Conservation (phyloP, 768 basidiomycete genomes). For the Phylloporus sp. region DNA sequence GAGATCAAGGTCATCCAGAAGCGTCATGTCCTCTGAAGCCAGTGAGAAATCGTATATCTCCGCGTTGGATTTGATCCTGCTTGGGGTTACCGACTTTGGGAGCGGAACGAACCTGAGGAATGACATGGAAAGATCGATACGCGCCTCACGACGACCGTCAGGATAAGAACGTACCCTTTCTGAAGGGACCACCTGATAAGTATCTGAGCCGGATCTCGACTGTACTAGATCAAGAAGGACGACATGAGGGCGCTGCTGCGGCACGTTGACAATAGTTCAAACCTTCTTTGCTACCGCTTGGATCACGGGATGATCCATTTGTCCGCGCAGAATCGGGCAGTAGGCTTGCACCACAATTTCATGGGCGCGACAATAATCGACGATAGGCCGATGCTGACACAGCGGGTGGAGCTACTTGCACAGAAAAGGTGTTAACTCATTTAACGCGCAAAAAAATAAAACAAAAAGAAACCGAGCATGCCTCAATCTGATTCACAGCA, state of each 20-base stretch:
- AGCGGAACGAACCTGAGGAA: constrained; percentile 67
- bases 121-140: not conserved
- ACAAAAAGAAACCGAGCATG: constrained; percentile 22
- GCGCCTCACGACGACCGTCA: not conserved
- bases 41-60: constrained; percentile 77
- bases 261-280: constrained; percentile 8
- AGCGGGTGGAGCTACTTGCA: constrained; percentile 65
- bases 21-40: constrained; percentile 55
- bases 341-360: constrained; percentile 70
- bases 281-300: constrained; percentile 59
- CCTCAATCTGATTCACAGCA: constrained; percentile 81
- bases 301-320: constrained; percentile 51
- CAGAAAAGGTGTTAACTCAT: constrained; percentile 5
- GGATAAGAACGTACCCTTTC: constrained; percentile 51
- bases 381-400: constrained; percentile 78
- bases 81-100: constrained; percentile 72
- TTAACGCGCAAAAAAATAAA: not conserved
- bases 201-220: constrained; percentile 69
- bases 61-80: constrained; percentile 69
- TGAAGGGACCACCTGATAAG: constrained; percentile 91
- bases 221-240: constrained; percentile 38
- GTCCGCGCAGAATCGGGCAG: constrained; percentile 66
- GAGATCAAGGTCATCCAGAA: constrained; percentile 65
- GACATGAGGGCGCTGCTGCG: constrained; percentile 5
- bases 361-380: constrained; percentile 63